These are phyloP conservation scores for Saccharomycopsis microspora DNA, from an alignment of 805 yeast genomes.

Conservation along the genomic window DNA sequence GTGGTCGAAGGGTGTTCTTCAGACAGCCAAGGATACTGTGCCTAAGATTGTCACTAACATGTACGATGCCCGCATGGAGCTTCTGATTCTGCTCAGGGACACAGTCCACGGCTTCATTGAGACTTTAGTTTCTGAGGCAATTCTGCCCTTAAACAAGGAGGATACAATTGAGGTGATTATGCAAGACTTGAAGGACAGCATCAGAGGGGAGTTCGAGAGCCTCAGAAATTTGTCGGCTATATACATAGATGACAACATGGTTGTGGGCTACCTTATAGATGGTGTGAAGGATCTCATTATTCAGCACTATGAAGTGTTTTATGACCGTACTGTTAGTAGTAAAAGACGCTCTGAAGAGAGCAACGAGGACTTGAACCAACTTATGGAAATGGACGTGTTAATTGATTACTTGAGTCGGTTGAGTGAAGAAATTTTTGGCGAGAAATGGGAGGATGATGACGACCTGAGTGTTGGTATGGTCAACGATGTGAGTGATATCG, in stretches of 20 bases:
- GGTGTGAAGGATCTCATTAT: constrained; percentile 54
- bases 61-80: constrained; percentile 68
- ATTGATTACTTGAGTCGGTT: constrained; percentile 8
- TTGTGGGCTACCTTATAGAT: constrained; percentile 42
- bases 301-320: constrained; percentile 39
- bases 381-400: constrained; percentile 10
- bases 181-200: constrained; percentile 33
- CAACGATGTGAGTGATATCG: constrained; percentile 3
- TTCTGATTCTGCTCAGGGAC: constrained; percentile 61
- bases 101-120: constrained; percentile 61
- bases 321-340: constrained; percentile 1
- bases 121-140: constrained; percentile 37
- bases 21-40: constrained; percentile 52
- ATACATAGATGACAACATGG: constrained; percentile 46
- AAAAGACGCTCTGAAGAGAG: neutral
- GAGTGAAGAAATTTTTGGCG: constrained; percentile 3
- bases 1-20: constrained; percentile 25
- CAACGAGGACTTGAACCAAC: constrained; percentile 6
- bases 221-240: constrained; percentile 37
- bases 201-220: constrained; percentile 43
- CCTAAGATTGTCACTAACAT: constrained; percentile 74
- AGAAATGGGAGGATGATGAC: neutral
- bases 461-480: constrained; percentile 2
- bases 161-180: neutral
- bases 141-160: constrained; percentile 30